Conservation (phyloP, 129 eudicot genomes). For the Arctium minus region DNA sequence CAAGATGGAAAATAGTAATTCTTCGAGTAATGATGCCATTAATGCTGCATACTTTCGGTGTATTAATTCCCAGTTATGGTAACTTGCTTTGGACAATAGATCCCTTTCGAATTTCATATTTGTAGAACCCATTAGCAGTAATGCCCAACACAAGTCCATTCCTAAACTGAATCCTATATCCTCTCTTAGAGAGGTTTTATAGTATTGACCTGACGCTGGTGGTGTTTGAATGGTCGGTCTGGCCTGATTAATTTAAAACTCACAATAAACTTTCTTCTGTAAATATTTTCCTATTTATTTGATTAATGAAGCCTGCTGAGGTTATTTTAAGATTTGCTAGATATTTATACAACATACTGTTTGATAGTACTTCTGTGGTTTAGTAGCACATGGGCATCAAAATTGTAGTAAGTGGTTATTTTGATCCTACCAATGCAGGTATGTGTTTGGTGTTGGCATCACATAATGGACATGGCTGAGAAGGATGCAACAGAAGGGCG, state of each 20-base stretch:
- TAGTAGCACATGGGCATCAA: not conserved
- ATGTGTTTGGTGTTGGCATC: constrained; percentile 96
- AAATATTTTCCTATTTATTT: not conserved
- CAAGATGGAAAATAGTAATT: not conserved
- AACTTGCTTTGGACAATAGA: not conserved
- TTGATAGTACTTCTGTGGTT: not conserved
- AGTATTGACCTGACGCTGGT: not conserved
- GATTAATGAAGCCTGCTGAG: not conserved
- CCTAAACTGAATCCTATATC: not conserved
- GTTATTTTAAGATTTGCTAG: not conserved
- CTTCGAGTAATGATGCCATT: not conserved
- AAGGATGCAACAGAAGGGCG: constrained; percentile 80
- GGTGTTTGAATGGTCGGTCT: not conserved
- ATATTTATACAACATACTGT: not conserved
- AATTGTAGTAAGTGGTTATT: not conserved
- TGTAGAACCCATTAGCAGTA: not conserved
- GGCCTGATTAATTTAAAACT: not conserved
- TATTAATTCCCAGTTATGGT: not conserved
- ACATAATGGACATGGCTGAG: constrained; percentile 94
- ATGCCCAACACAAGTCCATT: not conserved
- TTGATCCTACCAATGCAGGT: constrained; percentile 42
- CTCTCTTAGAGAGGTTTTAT: not conserved
- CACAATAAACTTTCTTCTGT: not conserved
- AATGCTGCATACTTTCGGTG: not conserved
- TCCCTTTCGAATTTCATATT: not conserved